A percentile compares a stretch with the other conserved stretches of the same genome.
Evolutionary conservation across 805 yeast genomes (phyloP).

Genomic region (Wickerhamomyces rabaulensis): DNA sequence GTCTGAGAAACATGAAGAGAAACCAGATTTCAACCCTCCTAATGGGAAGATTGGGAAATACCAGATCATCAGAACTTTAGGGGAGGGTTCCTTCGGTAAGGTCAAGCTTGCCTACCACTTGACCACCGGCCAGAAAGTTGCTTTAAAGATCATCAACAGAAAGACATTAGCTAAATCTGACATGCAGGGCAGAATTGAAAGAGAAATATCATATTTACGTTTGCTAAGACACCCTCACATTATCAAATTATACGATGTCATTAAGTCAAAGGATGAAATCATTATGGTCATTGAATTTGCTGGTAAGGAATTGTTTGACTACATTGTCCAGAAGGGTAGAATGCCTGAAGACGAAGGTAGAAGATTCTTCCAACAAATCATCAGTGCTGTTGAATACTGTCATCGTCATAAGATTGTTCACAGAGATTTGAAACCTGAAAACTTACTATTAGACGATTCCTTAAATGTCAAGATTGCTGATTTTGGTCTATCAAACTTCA

Average conservation of each 20-base stretch:
- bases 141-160: conserved; percentile 86
- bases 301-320: conserved; percentile 93
- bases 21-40: conserved; percentile 21
- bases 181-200: conserved; percentile 94
- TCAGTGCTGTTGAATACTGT: conserved; percentile 94
- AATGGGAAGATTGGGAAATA: conserved; percentile 76
- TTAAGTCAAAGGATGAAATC: conserved; percentile 90
- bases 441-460: conserved; percentile 80
- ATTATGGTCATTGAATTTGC: conserved; percentile 97
- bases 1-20: conserved; percentile 21
- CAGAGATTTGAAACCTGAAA: conserved; percentile 95
- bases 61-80: conserved; percentile 86
- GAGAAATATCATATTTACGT: conserved; percentile 87
- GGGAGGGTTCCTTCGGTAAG: conserved; percentile 96
- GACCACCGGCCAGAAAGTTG: conserved; percentile 88
- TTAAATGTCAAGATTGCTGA: conserved; percentile 94
- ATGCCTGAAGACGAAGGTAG: conserved; percentile 91
- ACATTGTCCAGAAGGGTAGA: conserved; percentile 88
- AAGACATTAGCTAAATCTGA: conserved; percentile 90
- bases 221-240: conserved; percentile 92
- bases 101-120: conserved; percentile 88
- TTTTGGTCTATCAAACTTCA: conserved; percentile 88
- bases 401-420: conserved; percentile 96
- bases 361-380: conserved; percentile 91
- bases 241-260: conserved; percentile 91